Base-by-base conservation (phyloP, 148 eudicot genomes). In the Euryodendron excelsum region DNA sequence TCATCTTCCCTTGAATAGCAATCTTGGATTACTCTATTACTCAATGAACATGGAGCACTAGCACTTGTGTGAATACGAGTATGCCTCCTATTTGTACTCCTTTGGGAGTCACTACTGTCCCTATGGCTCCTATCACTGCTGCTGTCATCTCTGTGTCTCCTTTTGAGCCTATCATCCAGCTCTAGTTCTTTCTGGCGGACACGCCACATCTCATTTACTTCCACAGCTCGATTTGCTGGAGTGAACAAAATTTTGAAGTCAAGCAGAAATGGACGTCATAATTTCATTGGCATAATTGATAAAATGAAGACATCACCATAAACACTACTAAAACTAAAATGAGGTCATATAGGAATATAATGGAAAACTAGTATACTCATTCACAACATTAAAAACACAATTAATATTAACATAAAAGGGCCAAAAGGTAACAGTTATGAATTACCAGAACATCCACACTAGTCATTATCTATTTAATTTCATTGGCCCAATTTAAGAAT, bases 191-290 rank as follows among this genome's bases (percentile, higher is more conserved):
- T 96, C 80, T 93, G 88, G 73, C 98, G 89, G 41, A 80, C 80
- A 37, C 91, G 87, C 99, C 99, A 93, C 98, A 96, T 93, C 87
- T 96, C 99, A 87, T 89, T 88, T 73, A 93, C 90, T 82, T 96
- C 99, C 73, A 96, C 96, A 64, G 84, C 87, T 77, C 94, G 90
- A 78, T 96, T 96, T 79, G 94, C 99, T 96, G 85, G 68, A 80
- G 80, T 33, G 58, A 33, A 75, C 25, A 60, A 52, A 10, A 52
- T 73, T 80, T 63, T 55, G 37, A 28, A 52, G 78, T 65, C 52
- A 73, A 53, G 55, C 20, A 37, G 20, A 65, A 71, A 68, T 13
- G 28, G 67, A 44, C 8, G 69, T 36, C 52, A 12, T 44, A 45
- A 17, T 47, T 1, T 60, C 30, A 56, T 11, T 20, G 1, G 25